Conservation (phyloP, 768 basidiomycete species). For the Russula sp. region DNA sequence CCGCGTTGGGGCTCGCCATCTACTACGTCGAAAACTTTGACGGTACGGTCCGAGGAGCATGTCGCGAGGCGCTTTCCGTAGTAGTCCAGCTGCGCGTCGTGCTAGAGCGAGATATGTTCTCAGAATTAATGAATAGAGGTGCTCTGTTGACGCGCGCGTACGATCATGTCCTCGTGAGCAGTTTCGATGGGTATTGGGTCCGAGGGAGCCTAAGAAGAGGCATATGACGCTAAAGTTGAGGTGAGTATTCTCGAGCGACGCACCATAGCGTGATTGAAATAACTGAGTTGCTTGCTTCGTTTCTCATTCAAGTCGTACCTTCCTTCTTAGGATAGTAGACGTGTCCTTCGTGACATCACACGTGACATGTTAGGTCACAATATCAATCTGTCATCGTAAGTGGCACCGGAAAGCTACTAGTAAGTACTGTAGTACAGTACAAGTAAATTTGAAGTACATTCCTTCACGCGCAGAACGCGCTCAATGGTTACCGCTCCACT, state of each 20-base stretch:
- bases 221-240: not conserved
- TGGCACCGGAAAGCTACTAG: too few species aligned
- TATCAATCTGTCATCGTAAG: too few species aligned
- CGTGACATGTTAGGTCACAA: too few species aligned
- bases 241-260: not conserved
- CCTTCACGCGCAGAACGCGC: too few species aligned
- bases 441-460: too few species aligned
- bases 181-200: slow-evolving; percentile 89
- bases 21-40: slow-evolving; percentile 92
- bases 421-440: too few species aligned
- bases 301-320: too few species aligned
- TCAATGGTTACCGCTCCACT: too few species aligned
- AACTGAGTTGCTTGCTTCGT: too few species aligned
- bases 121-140: not conserved
- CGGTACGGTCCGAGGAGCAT: slow-evolving; percentile 91
- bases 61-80: slow-evolving; percentile 96
- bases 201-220: slow-evolving; percentile 28
- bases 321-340: not conserved
- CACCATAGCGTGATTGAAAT: slow-evolving; percentile 4
- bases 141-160: slow-evolving; percentile 51
- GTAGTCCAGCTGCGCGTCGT: slow-evolving; percentile 97
- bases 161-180: slow-evolving; percentile 98
- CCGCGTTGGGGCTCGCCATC: slow-evolving; percentile 73
- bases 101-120: slow-evolving; percentile 41
- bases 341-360: not conserved